Evolutionary conservation across 106 monocot genomes (phyloP).

Genomic region (Allium sativum): DNA sequence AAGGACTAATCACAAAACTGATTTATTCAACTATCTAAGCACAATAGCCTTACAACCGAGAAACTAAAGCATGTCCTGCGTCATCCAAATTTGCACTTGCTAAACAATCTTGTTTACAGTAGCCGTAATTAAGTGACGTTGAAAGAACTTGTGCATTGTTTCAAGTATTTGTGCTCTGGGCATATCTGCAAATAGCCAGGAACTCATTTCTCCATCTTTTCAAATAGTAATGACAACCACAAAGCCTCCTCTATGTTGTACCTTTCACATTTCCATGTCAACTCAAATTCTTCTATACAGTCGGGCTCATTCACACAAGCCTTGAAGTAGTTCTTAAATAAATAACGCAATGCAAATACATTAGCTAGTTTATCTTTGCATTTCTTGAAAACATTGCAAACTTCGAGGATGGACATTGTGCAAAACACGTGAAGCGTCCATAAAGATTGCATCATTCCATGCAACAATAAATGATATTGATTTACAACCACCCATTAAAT

Average conservation of each 20-base stretch:
- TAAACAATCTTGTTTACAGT: too few species aligned
- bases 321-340: slow-evolving; percentile 68
- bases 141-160: slow-evolving; percentile 76
- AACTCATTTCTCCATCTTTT: slow-evolving; percentile 60
- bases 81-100: too few species aligned
- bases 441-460: slow-evolving; percentile 27
- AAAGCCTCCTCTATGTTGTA: slow-evolving; percentile 33
- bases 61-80: too few species aligned
- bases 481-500: slow-evolving; percentile 46
- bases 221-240: slow-evolving; percentile 54
- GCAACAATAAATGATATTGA: slow-evolving; percentile 51
- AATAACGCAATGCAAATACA: slow-evolving; percentile 28
- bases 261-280: slow-evolving; percentile 42
- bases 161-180: slow-evolving; percentile 31
- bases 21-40: too few species aligned
- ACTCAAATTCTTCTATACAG: slow-evolving; percentile 50
- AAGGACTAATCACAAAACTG: too few species aligned
- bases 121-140: slow-evolving; percentile 64
- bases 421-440: slow-evolving; percentile 43
- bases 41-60: too few species aligned
- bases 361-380: slow-evolving; percentile 54
- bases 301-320: slow-evolving; percentile 60
- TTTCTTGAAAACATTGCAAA: slow-evolving; percentile 52
- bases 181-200: slow-evolving; percentile 67
- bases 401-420: slow-evolving; percentile 44